A percentile compares a stretch with the other conserved stretches of the same genome.
Evolutionary conservation across 2,329 filamentous ascomycete species (phyloP).

Genomic region (Microdochium nivale): DNA sequence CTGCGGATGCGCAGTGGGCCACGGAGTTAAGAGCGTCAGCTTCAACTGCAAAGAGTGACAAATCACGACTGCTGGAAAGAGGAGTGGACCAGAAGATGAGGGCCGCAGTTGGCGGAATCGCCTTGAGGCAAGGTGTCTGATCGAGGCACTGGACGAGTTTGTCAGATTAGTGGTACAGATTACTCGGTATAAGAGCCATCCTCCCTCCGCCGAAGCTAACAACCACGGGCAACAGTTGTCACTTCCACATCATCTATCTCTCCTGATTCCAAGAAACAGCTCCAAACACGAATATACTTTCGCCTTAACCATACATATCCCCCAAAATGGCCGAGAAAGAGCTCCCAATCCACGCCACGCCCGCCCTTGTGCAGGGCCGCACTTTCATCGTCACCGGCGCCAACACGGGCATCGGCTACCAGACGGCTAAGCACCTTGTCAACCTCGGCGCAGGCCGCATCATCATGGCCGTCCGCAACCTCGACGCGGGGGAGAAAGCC

Average conservation of each 20-base stretch:
- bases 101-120: no score
- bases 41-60: not conserved
- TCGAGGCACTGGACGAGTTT: no score
- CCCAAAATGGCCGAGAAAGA: not conserved
- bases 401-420: not conserved
- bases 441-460: not conserved
- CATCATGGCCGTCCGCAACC: constrained; percentile 1
- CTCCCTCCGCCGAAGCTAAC: no score
- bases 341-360: not conserved
- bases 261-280: not conserved
- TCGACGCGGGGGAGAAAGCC: not conserved
- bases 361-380: not conserved
- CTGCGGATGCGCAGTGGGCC: no score
- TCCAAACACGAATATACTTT: not conserved
- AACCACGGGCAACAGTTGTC: no score
- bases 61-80: not conserved
- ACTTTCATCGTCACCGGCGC: constrained; percentile 1
- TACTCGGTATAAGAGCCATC: no score
- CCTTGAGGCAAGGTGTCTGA: no score
- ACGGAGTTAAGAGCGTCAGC: no score
- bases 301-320: no score
- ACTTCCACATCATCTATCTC: not conserved
- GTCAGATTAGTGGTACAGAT: no score
- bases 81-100: no score
- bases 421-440: not conserved